Percentiles rank a stretch among this genome's conserved stretches.
These are phyloP conservation scores for Pseudocercospora vitis DNA, from an alignment of 2,329 filamentous ascomycete genomes.

Conservation along the genomic window DNA sequence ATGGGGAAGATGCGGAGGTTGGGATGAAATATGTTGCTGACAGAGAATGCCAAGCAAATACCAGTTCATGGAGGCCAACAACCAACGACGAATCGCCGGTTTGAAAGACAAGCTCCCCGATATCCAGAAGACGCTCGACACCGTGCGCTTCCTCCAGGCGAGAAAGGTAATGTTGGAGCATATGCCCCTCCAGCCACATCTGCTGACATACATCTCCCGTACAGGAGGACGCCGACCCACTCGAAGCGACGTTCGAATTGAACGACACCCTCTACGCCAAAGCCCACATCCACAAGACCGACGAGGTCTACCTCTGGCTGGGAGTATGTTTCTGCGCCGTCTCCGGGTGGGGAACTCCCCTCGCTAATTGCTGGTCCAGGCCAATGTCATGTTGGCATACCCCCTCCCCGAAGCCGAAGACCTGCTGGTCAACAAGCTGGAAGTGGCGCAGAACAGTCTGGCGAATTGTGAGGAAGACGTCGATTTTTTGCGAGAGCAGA, in stretches of 20 bases:
- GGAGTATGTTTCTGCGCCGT: slow-evolving; percentile 58
- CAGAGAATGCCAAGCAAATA: no score
- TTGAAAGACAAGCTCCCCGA: slow-evolving; percentile 95
- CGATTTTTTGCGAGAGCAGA: slow-evolving; percentile 93
- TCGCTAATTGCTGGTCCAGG: slow-evolving; percentile 49
- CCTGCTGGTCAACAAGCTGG: slow-evolving; percentile 74
- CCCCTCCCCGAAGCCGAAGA: slow-evolving; percentile 82
- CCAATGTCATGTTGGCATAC: slow-evolving; percentile 97
- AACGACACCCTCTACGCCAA: slow-evolving; percentile 95
- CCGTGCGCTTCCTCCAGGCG: slow-evolving; percentile 78
- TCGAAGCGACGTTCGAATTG: slow-evolving; percentile 92
- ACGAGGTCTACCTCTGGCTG: slow-evolving; percentile 97
- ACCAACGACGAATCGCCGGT: slow-evolving; percentile 76
- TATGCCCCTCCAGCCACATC: not conserved
- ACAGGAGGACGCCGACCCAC: slow-evolving; percentile 45
- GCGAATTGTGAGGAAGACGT: slow-evolving; percentile 93
- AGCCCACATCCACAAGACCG: slow-evolving; percentile 74
- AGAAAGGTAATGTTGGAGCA: slow-evolving; percentile 57
- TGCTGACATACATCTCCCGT: not conserved
- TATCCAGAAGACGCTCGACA: slow-evolving; percentile 92
- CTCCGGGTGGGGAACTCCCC: not conserved
- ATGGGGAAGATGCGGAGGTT: not conserved
- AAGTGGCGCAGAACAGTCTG: slow-evolving; percentile 75
- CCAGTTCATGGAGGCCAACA: slow-evolving; percentile 98
- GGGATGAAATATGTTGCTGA: slow-evolving; percentile 24